Base-by-base conservation (phyloP, 2,329 filamentous ascomycete genomes). In the Volutella citrinella region DNA sequence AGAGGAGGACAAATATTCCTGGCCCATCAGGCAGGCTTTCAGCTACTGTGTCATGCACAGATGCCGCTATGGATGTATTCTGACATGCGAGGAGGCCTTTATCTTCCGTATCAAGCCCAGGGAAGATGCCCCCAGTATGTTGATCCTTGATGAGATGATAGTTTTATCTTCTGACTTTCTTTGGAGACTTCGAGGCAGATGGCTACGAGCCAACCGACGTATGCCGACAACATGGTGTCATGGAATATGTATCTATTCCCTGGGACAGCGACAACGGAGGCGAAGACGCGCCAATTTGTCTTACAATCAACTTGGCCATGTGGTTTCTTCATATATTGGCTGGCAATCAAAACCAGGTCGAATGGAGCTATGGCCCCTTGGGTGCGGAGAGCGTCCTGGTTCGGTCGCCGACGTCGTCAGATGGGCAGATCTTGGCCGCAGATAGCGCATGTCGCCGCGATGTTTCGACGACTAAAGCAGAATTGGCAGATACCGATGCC, bases 301-400 rank as follows among this genome's bases (percentile, higher is more conserved):
- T 36, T 37, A 46, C 43, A 13, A 14, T 46, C 24, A 43, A 43
- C 20, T 24, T 46, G 6, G 40, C 40, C 2, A 13, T 46, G 10
- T 46, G 43, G 43, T 43, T 46, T 28, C 21, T 46, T 17, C 43
- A 46, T n/a, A 27, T 46, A 5, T 21, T 46, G 11, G 36, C 34
- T 1, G 43, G 43, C 6, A 41, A 43, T 19, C 31, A 37, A 10
- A 37, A 43, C 19, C 34, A 43, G 18, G 42, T 19, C 7, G 14
- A 13, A 3, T 46, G 40, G 43, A 10, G 21, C 5, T 46, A 46
- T 25, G 31, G 16, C n/a, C 16, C n/a, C n/a, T n/a, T n/a, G n/a
- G n/a, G n/a, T n/a, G n/a, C n/a, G n/a, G n/a, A n/a, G n/a, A n/a
- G n/a, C n/a, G n/a, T n/a, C n/a, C n/a, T n/a, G n/a, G n/a, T n/a